Evolutionary conservation across 1,139 yeast species (phyloP), one percentile per base, ranked within the genome.

Genomic region (Scheffersomyces quercinus): DNA sequence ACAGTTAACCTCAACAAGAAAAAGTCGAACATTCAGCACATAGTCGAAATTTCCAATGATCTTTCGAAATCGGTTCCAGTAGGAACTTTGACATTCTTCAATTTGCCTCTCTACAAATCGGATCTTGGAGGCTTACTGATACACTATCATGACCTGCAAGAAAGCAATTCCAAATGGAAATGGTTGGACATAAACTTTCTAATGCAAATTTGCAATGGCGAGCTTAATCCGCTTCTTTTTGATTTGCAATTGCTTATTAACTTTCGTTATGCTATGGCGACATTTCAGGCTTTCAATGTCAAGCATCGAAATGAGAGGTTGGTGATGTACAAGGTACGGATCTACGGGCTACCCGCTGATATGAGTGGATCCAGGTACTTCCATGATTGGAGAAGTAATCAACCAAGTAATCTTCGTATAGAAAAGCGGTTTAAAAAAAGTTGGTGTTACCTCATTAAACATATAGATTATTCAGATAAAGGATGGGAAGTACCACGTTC

Each of bases 291-390:
- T 3, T 35, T 59, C 8, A 41, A 46, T 2, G 35, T 49, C 12
- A 20, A 28, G 31, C 20, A 20, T 37, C 5, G 33, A 16, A 5
- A 29, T 12, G 16, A 16, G n/a, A 1, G 35, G 36, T 4, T 51
- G 3, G 28, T 48, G 1, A 40, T 67, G 4, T 66, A 65, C 38
- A 68, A 57, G 42, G 61, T 81, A 2, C 64, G 88, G 46, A 51
- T 83, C 0, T 83, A 81, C 50, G 59, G 67, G 2, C 53, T 82
- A 1, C 82, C 85, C 0, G 47, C 53, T 3, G 86, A 82, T 58
- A 55, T 70, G 1, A 56, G 58, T 0, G 77, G 78, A 0, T 57
- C 66, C 7, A 50, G 68, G 16, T 55, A 49, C 38, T 46, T 79
- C 3, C 53, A 52, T 1, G 62, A 58, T 24, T 70, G 71, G 67